A percentile compares a stretch with the other conserved stretches of the same genome.
phyloP scores from a whole-genome alignment of 495 filamentous ascomycete species.

The Penicillium lagena region DNA sequence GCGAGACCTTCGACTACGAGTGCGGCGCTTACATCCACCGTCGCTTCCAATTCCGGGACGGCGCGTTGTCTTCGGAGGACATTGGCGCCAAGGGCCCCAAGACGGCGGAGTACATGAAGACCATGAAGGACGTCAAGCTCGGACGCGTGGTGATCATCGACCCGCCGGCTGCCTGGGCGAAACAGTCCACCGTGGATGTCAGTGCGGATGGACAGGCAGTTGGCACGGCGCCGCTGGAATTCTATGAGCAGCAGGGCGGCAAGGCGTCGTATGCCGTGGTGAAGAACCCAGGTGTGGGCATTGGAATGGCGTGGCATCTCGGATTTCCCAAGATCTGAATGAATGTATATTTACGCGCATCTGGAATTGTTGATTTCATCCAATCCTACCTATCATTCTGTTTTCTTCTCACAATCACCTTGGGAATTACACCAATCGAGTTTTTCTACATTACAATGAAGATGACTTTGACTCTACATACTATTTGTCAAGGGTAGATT shows the following conservation, averaged over 20 bases:
- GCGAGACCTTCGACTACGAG: constrained; percentile 84
- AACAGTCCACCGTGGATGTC: constrained; percentile 59
- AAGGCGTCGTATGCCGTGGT: constrained; percentile 77
- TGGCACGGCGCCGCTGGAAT: constrained; percentile 51
- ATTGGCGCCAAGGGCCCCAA: constrained; percentile 48
- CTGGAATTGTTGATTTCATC: no score
- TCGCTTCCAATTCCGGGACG: constrained; percentile 56
- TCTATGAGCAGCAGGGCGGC: constrained; percentile 47
- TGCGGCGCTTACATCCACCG: constrained; percentile 82
- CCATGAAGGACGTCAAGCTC: constrained; percentile 67
- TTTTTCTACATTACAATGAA: no score
- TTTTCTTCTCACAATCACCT: no score
- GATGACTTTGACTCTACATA: no score
- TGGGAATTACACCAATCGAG: no score
- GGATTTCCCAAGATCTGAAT: constrained; percentile 41
- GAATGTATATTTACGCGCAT: not conserved
- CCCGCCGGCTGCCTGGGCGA: constrained; percentile 65
- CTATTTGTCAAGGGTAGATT: no score
- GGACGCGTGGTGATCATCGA: constrained; percentile 80
- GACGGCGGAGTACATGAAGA: constrained; percentile 67
- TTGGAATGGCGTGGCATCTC: constrained; percentile 80
- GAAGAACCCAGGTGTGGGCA: constrained; percentile 65
- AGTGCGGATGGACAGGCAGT: constrained; percentile 60
- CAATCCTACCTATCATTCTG: no score
- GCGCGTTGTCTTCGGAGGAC: constrained; percentile 45